Evolutionary conservation across 2,329 filamentous ascomycete genomes (phyloP), one percentile per base, ranked within the genome.

Genomic region (Claviceps humidiphila): DNA sequence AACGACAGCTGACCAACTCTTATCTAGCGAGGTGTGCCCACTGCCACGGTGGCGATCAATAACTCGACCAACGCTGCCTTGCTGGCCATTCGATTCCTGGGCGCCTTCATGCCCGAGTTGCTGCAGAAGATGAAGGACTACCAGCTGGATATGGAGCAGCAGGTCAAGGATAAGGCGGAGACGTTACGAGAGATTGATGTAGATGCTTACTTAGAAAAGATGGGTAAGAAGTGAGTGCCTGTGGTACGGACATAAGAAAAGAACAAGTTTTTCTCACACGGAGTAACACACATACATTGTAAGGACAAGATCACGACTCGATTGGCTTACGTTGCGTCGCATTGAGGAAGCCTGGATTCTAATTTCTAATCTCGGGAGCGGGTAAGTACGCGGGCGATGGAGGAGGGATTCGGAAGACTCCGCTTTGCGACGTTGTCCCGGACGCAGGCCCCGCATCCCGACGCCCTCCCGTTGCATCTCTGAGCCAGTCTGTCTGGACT

Each of bases 51-150:
- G 3, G 85, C 81, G 11, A 88, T 89, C 65, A 87, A 88, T 67
- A 89, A 89, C 68, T 85, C 82, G 24, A 84, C 84, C 52, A 90
- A 89, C 60, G 86, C 86, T 0, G 85, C 81, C 0, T 71, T 89
- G 17, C 68, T 88, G n/a, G 85, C 85, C 0, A 76, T 84, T 20
- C 72, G 84, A 17, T 84, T 88, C 38, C 65, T 89, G 3, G 83
- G 82, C 3, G 66, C 77, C 3, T 72, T 70, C 40, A 76, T 84
- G 53, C 67, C 70, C 14, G 72, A 68, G n/a, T 72, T 85, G n/a
- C 68, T 73, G 49, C 67, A 75, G 54, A 73, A 74, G 58, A 73
- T 87, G 71, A 74, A 73, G 56, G 68, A 73, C 17, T 89, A 86
- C 63, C 78, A 81, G 64, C 67, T 73, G 49, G 72, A 77, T 7